Base-by-base conservation (phyloP, 805 yeast genomes). In the Nakazawaea molendinolei region DNA sequence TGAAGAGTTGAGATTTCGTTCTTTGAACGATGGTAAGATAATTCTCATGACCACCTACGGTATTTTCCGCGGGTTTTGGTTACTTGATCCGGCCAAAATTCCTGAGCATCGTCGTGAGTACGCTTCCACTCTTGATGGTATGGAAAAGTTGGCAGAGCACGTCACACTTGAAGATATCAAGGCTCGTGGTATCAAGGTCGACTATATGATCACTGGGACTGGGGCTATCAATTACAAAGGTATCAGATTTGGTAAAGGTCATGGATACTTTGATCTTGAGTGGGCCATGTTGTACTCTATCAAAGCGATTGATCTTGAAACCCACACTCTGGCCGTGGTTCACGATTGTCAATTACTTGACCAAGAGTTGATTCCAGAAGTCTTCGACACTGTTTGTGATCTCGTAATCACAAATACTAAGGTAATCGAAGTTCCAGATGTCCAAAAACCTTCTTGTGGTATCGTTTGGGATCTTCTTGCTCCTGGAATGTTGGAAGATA, bases 371-470 rank as follows among this genome's bases (percentile, higher is more conserved):
- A 39, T 42, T 13, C 59, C 58, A 1, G 58, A 54, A 39, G 39
- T 50, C 3, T 54, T 53, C 21, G 59, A 54, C 33, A 54, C 59
- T 2, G 56, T 53, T 13, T 54, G 59, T 38, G 59, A 54, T 37
- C 41, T 50, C 26, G 46, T 54, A 12, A 49, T 52, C 25, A 54
- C 59, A 5, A 48, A 49, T 28, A 39, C 54, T 4, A 44, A 42
- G 16, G 23, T 46, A 3, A 38, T 48, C 17, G 30, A 45, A 28
- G 47, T 45, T 15, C n/a, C 9, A 2, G 22, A 19, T 13, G 48
- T 41, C 15, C 40, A 34, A 10, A 53, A 54, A 26, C 59, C 59
- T 10, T 38, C 39, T 12, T 46, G 49, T 33, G 59, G 59, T 5
- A 44, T 54, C 5, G 29, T 53, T 1, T 54, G 59, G 59, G 53